A percentile compares a stretch with the other conserved stretches of the same genome.
phyloP scores from a whole-genome alignment of 2,329 filamentous ascomycete genomes.

The Bretziella fagacearum region DNA sequence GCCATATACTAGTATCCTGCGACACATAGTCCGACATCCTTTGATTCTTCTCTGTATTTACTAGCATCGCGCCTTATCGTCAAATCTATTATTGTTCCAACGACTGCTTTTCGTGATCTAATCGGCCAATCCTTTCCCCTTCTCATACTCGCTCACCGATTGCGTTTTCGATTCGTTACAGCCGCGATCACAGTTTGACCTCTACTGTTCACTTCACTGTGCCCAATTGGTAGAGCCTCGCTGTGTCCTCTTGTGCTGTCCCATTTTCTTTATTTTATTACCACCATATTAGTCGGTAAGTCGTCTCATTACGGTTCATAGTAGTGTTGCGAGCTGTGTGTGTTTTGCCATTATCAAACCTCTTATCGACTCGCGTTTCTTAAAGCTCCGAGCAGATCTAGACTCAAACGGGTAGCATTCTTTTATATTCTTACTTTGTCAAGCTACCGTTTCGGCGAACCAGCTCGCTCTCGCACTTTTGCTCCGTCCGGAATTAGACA shows the following conservation, averaged over 20 bases:
- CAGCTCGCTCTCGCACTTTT: too few relatives aligned
- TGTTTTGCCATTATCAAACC: background rate
- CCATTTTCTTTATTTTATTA: conserved; percentile 5
- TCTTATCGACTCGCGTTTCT: background rate
- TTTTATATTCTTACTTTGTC: too few relatives aligned
- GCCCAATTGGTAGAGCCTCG: background rate
- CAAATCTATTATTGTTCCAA: background rate
- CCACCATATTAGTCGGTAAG: conserved; percentile 10
- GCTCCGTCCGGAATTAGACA: background rate
- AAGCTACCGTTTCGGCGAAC: too few relatives aligned
- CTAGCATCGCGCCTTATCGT: background rate
- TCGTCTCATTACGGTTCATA: background rate
- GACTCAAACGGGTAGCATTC: too few relatives aligned
- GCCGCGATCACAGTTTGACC: background rate
- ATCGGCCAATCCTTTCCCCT: background rate
- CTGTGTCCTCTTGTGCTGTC: conserved; percentile 1
- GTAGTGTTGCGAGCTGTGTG: background rate
- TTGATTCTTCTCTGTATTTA: background rate
- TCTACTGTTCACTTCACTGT: conserved; percentile 6
- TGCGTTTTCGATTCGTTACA: conserved; percentile 14
- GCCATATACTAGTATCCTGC: too few relatives aligned
- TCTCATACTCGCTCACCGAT: conserved; percentile 1
- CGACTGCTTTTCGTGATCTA: background rate
- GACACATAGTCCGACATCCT: background rate
- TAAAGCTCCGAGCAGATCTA: background rate